Base-by-base conservation (phyloP, 202 grass and related monocot species). In the Miscanthus sacchariflorus region DNA sequence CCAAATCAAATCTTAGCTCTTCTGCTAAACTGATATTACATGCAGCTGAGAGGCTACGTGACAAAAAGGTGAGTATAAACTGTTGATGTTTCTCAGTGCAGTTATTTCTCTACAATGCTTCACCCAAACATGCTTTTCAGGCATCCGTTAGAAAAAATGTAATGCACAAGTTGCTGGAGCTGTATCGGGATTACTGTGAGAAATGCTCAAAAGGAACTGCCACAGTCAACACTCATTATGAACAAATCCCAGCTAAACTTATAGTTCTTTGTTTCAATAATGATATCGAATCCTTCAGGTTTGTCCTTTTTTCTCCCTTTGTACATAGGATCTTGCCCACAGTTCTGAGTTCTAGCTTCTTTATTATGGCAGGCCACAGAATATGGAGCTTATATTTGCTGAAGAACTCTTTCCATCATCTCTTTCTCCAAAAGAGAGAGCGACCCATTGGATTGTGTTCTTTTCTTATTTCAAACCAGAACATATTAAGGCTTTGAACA, bases 61-160 rank as follows among this genome's bases (percentile, higher is more conserved):
- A 99, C 91, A 99, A 89, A 90, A 99, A 95, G 86, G 94, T 99
- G 28, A 92, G 76, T 79, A 88, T 56, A 50, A 4, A 80, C 35
- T 71, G 66, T 59, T 84, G 69, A 59, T 76, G 68, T 92, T 75
- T 81, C 70, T 86, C 12, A 45, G 50, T 9, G 8, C 66, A 68
- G 61, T 54, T 46, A 84, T 56, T 78, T 86, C 67, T 84, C 45
- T 50, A 65, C 68, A 19, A 23, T 84, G 24, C 19, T 35, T 92
- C 68, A 84, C 70, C 64, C 27, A 87, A 75, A 77, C 27, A 74
- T 85, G 70, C 40, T 56, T 58, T 82, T 72, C 89, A 99, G 96
- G 90, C 92, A 88, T 93, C 91, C 70, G 96, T 99, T 72, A 91
- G 96, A 85, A 99, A 96, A 80, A 90, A 80, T 92, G 91, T 93